Base-by-base conservation (phyloP, 1,284 basidiomycete genomes). In the Rhodotorula mucilaginosa region DNA sequence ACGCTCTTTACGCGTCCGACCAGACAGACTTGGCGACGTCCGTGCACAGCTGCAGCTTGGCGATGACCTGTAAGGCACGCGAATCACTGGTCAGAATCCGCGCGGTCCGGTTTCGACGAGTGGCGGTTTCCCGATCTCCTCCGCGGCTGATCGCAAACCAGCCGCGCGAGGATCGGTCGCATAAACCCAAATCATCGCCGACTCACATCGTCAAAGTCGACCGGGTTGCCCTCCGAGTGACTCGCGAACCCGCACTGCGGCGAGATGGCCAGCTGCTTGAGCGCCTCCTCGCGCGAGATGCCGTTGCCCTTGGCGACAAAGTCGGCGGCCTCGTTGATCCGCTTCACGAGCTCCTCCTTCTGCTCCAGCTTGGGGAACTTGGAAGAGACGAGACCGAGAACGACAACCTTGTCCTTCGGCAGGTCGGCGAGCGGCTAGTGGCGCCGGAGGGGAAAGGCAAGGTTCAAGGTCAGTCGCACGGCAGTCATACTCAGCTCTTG, bases 241-340 rank as follows among this genome's bases (percentile, higher is more conserved):
- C 86, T 87, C 29, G 88, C 87, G 77, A 90, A 91, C 4, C 89
- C 90, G 74, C 90, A 91, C 80, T 91, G 90, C 2, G 89, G 86
- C 68, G 87, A 88, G 78, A 91, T 86, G 68, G 85, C 86, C 34
- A 91, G 83, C 76, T 88, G 85, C 74, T 84, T 82, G 44, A 85
- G 83, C 34, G 83, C 82, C 64, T 78, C 64, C 59, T 78, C 73
- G 21, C 66, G 57, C 0, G 76, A 70, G 67, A 72, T 58, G 39
- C 64, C 62, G 1, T 68, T 44, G 23, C 86, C 88, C 56, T 84
- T 79, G 26, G 85, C 84, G 64, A 90, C 82, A 54, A 84, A 82
- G 58, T 85, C 82, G 12, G 87, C 90, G 3, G 90, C 91, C 59
- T 88, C 84, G 64, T 86, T 79, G 34, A 93, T 84, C 56, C 89